Base-by-base conservation (phyloP, 1,284 basidiomycete species). In the Coniferiporia sulphurascens region DNA sequence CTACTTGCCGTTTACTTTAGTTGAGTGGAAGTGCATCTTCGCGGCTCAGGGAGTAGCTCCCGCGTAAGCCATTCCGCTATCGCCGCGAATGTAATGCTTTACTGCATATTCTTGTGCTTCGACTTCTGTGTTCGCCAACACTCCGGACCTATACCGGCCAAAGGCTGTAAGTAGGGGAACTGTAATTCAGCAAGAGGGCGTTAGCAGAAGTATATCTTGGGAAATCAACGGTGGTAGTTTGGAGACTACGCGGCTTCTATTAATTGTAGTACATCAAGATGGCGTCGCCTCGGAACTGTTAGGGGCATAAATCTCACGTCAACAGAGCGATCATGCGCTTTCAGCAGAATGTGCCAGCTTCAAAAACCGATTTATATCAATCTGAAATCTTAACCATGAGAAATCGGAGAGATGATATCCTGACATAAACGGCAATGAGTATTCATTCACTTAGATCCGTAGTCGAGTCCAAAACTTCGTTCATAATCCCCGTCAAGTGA, bases 291-390 rank as follows among this genome's bases (percentile, higher is more conserved):
- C 44, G 44, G 17, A 46, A 9, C 17, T 46, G 8, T 17, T n/a
- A 19, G 43, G 32, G 9, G 12, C 48, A 43, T 44, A 19, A 34
- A 38, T 48, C 21, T 44, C 46, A 43, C 35, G 54, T 21, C 44
- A 22, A 48, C 48, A 34, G 48, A 32, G 32, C 27, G 54, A 48
- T 56, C 27, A 52, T 38, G 12, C 50, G 34, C 50, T 52, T 52
- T 32, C 13, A 38, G 17, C 13, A 38, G 8, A 38, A 12, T 34
- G 17, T 35, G 50, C 36, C 44, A 48, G 38, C 34, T 22, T 48
- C 19, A 41, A 48, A 49, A 35, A 13, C 27, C 34, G 36, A 56
- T 36, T 35, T 19, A 15, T 48, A 56, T 36, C 36, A 19, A 44
- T 17, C 19, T 56, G 44, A n/a, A 41, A 9, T 48, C 32, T 34